A percentile compares a stretch with the other conserved stretches of the same genome.
Conservation (phyloP, 2,329 filamentous ascomycete genomes). For the Penicillium brevicompactum region DNA sequence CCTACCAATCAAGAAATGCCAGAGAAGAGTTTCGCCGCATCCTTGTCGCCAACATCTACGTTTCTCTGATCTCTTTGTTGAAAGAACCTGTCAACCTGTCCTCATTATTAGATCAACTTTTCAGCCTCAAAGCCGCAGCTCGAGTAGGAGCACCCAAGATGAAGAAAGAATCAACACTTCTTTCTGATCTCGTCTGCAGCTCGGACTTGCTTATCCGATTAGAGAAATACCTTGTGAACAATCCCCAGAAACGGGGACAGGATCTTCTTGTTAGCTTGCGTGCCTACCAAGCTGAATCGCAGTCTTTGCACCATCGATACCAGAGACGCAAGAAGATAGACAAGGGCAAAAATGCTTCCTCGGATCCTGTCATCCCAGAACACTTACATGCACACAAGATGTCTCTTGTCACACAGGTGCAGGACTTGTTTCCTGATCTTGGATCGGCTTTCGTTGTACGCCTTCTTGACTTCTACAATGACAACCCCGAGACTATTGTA, state of each 20-base stretch:
- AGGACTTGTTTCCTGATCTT: slow-evolving; percentile 88
- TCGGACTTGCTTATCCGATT: slow-evolving; percentile 68
- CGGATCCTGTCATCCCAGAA: slow-evolving; percentile 33
- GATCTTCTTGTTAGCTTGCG: slow-evolving; percentile 43
- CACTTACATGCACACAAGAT: slow-evolving; percentile 76
- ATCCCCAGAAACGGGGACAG: slow-evolving; percentile 45
- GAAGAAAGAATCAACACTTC: slow-evolving; percentile 59
- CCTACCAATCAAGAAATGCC: slow-evolving; percentile 55
- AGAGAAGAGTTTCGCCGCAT: slow-evolving; percentile 63
- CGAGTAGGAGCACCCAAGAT: slow-evolving; percentile 58
- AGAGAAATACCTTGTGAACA: slow-evolving; percentile 34
- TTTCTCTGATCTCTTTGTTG: slow-evolving; percentile 72
- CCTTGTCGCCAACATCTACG: slow-evolving; percentile 72
- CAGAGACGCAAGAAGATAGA: slow-evolving; percentile 41
- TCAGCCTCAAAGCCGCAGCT: slow-evolving; percentile 72
- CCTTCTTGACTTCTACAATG: slow-evolving; percentile 75
- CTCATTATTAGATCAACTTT: slow-evolving; percentile 79
- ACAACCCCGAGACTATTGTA: slow-evolving; percentile 77
- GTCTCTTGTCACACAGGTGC: slow-evolving; percentile 85
- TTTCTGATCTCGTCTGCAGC: slow-evolving; percentile 77
- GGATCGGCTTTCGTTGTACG: slow-evolving; percentile 79
- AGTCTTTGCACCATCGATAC: slow-evolving; percentile 42
- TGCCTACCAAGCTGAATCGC: slow-evolving; percentile 42
- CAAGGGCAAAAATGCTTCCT: slow-evolving; percentile 46
- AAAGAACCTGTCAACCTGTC: slow-evolving; percentile 71